phyloP scores from a whole-genome alignment of 495 filamentous ascomycete species.

The Lophium mytilinum region DNA sequence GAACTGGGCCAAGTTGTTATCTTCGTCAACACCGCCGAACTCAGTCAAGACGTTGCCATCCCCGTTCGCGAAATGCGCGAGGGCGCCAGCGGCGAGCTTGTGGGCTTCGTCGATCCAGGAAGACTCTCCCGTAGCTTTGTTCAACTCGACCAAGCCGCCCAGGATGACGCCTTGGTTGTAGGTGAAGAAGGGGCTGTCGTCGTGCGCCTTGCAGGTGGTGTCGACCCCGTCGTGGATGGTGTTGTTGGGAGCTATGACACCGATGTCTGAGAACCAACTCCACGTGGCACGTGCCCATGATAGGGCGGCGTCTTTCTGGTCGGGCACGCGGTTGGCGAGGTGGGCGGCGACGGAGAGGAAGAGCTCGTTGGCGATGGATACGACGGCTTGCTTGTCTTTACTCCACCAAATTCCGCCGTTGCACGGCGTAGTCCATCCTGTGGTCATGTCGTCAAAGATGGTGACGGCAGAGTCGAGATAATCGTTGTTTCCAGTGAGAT shows the following conservation, averaged over 20 bases:
- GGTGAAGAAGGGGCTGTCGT: conserved; percentile 51
- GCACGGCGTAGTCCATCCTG: conserved; percentile 27
- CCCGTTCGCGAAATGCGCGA: conserved; percentile 44
- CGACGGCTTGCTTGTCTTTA: conserved; percentile 17
- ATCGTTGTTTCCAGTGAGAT: conserved; percentile 25
- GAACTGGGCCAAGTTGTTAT: conserved; percentile 58
- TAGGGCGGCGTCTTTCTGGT: conserved; percentile 44
- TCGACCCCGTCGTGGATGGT: conserved; percentile 66
- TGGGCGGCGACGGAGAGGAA: conserved; percentile 24
- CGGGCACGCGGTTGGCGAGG: conserved; percentile 56
- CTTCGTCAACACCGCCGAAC: conserved; percentile 55
- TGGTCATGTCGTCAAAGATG: conserved; percentile 50
- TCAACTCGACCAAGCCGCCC: conserved; percentile 62
- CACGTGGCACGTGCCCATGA: conserved; percentile 50
- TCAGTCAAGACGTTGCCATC: conserved; percentile 57
- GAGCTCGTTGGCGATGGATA: conserved; percentile 32
- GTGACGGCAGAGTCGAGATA: conserved; percentile 42
- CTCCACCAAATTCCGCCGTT: conserved; percentile 21
- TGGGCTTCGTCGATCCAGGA: conserved; percentile 49
- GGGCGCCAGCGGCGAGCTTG: conserved; percentile 56
- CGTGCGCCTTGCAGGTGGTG: conserved; percentile 53
- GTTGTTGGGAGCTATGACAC: conserved; percentile 57
- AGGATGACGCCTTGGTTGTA: conserved; percentile 80
- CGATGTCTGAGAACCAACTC: conserved; percentile 59
- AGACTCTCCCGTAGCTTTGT: conserved; percentile 44